Base-by-base conservation (phyloP, 2,329 filamentous ascomycete genomes). In the Sporothrix inflata region DNA sequence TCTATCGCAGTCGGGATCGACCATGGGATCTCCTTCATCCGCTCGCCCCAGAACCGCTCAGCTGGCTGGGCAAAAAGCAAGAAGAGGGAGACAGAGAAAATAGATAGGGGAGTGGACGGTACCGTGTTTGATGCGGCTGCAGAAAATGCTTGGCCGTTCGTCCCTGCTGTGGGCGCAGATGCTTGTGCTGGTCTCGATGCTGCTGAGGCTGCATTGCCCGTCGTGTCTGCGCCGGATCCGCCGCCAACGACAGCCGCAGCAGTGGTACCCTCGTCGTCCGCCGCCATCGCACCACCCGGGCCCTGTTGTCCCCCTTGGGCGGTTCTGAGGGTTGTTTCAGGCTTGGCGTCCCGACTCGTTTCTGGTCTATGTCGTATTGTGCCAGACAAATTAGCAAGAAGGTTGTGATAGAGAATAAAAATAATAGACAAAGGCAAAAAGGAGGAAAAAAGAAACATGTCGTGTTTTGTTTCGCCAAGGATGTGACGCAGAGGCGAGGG, bases 311-410 rank as follows among this genome's bases (percentile, higher is more conserved):
- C 45, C 24, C 61, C 24, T 21, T 70, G 51, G 60, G 8, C 40
- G 42, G n/a, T 16, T 7, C n/a, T 49, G 69, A 51, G 27, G 72
- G 49, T 70, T 47, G 78, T 79, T 78, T 79, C 79, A 77, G 76
- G 76, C 81, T 83, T 82, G 81, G 80, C 81, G 79, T 82, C 78
- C 72, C 75, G 78, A 60, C 70, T 74, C 34, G 71, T 70, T 65
- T 73, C 53, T 55, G 21, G 34, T 67, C 60, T 74, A 40, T 47
- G 30, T 70, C 76, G 65, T 78, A 81, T 71, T 12, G 34, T 40
- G 21, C 8, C 34, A 66, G 27, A 40, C 19, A 75, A 76, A 71
- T 72, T 45, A 69, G 71, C 60, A 34, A 65, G 16, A 63, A 34
- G 11, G 19, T 14, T 12, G 11, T 16, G n/a, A n/a, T n/a, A 40